Evolutionary conservation across 148 eudicot species (phyloP).

Genomic region (Camellia sinensis): DNA sequence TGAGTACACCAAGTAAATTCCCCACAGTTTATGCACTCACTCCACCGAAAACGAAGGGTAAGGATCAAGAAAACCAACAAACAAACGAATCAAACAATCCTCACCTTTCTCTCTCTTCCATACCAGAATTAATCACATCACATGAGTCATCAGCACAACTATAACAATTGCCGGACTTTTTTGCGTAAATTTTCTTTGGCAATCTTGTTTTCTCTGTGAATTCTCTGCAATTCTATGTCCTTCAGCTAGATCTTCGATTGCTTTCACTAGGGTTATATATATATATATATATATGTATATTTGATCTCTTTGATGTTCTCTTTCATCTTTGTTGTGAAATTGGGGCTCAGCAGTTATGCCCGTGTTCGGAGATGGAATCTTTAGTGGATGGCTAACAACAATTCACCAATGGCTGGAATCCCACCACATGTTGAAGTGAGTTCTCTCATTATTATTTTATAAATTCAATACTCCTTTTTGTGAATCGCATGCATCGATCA

Average conservation of each 20-base stretch:
- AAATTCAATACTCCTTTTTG: not conserved
- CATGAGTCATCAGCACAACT: too few relatives aligned
- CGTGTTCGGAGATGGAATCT: not conserved
- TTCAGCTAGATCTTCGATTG: not conserved
- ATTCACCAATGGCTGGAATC: slow-evolving; percentile 3
- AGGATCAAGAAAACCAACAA: too few relatives aligned
- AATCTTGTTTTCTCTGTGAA: not conserved
- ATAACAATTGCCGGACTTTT: too few relatives aligned
- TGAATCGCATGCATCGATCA: not conserved
- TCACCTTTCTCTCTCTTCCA: too few relatives aligned
- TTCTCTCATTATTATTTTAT: not conserved
- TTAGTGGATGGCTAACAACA: not conserved
- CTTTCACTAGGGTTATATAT: not conserved
- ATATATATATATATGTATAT: too few relatives aligned
- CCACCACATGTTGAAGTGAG: slow-evolving; percentile 5
- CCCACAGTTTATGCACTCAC: too few relatives aligned
- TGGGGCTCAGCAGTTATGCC: not conserved
- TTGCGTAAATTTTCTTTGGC: not conserved
- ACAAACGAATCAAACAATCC: too few relatives aligned
- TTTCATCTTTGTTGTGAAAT: not conserved
- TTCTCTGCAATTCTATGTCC: not conserved
- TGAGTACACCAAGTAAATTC: too few relatives aligned
- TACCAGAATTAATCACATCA: too few relatives aligned
- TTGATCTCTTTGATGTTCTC: not conserved
- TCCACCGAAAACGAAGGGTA: too few relatives aligned